Evolutionary conservation across 306 rosid species (phyloP).

Genomic region (Mucuna pruriens): DNA sequence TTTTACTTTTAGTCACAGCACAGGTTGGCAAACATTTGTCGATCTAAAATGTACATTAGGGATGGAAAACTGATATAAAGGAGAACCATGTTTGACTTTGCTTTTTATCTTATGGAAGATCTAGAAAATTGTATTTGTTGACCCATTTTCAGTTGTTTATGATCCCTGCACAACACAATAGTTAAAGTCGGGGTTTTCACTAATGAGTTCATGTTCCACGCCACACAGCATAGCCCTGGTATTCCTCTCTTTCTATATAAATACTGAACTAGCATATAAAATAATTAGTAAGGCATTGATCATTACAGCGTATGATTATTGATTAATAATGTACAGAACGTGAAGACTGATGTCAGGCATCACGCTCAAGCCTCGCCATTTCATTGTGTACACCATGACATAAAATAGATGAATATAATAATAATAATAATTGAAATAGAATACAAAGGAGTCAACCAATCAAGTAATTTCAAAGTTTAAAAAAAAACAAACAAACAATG

Average conservation of each 20-base stretch:
- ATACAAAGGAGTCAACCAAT: not conserved
- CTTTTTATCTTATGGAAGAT: not conserved
- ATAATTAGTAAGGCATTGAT: not conserved
- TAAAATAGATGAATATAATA: not conserved
- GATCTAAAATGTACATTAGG: not conserved
- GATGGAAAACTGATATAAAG: not conserved
- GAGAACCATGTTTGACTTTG: not conserved
- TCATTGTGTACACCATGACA: not conserved
- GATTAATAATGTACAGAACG: slow-evolving; percentile 1
- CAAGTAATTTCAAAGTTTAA: not conserved
- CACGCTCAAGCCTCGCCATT: slow-evolving; percentile 24
- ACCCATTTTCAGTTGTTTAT: not conserved
- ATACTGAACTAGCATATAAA: not conserved
- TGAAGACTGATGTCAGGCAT: slow-evolving; percentile 41
- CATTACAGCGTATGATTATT: slow-evolving; percentile 4
- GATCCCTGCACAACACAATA: not conserved
- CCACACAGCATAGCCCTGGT: not conserved
- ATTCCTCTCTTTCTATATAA: not conserved
- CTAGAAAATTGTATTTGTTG: not conserved
- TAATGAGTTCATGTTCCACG: not conserved
- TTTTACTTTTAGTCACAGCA: not conserved
- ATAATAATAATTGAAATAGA: not conserved
- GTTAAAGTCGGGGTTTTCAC: not conserved
- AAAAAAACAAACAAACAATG: not conserved
- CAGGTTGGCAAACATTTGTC: not conserved